These are phyloP conservation scores for Salvia rosmarinus DNA, from an alignment of 257 asterid species.

Conservation along the genomic window DNA sequence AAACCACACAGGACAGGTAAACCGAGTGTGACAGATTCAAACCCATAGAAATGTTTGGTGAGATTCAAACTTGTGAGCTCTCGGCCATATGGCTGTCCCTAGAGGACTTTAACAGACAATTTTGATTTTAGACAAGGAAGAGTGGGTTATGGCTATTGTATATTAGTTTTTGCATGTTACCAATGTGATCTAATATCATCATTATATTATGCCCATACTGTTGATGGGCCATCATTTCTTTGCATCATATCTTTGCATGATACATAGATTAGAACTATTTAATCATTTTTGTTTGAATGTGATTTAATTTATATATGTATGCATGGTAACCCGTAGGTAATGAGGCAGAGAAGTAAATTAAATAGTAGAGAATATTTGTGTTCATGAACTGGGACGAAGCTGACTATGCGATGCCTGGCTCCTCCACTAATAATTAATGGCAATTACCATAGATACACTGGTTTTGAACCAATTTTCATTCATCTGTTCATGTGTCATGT, in stretches of 20 bases:
- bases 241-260: conserved; percentile 19
- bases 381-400: conserved; percentile 73
- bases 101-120: no score
- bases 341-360: not conserved
- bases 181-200: conserved; percentile 36
- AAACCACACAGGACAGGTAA: no score
- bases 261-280: not conserved
- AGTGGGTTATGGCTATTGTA: conserved; percentile 23
- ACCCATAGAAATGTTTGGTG: no score
- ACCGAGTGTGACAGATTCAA: no score
- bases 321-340: not conserved
- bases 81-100: no score
- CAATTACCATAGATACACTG: conserved; percentile 61
- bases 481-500: conserved; percentile 55
- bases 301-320: not conserved
- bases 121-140: not conserved
- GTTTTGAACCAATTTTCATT: conserved; percentile 41
- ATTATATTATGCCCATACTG: conserved; percentile 34
- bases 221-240: conserved; percentile 31
- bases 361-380: conserved; percentile 53
- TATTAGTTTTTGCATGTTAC: conserved; percentile 37
- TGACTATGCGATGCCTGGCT: conserved; percentile 41
- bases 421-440: conserved; percentile 42
- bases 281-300: not conserved
- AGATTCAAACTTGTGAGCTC: no score